phyloP scores from a whole-genome alignment of 1,139 yeast genomes.

The Scheffersomyces insectosa region DNA sequence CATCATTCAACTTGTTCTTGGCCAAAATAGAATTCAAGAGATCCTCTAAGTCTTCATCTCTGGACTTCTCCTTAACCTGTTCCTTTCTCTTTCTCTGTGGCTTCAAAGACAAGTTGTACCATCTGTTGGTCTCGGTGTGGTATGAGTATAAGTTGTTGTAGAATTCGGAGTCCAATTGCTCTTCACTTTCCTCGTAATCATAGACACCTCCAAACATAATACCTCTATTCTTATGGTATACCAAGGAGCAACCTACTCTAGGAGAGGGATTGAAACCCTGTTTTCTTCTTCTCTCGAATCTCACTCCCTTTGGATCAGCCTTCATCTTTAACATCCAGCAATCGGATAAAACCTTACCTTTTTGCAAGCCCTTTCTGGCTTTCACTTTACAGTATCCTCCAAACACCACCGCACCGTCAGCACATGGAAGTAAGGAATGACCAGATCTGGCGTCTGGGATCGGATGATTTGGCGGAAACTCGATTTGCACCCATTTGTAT shows the following conservation, averaged over 20 bases:
- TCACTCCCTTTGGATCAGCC: slow-evolving; percentile 70
- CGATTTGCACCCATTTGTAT: slow-evolving; percentile 89
- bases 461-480: slow-evolving; percentile 78
- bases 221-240: slow-evolving; percentile 88
- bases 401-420: slow-evolving; percentile 83
- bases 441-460: slow-evolving; percentile 94
- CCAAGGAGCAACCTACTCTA: slow-evolving; percentile 94
- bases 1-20: slow-evolving; percentile 66
- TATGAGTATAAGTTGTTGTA: slow-evolving; percentile 80
- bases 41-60: slow-evolving; percentile 84
- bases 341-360: slow-evolving; percentile 89
- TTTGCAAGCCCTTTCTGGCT: slow-evolving; percentile 84
- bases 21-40: slow-evolving; percentile 73
- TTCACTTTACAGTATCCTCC: slow-evolving; percentile 96
- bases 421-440: slow-evolving; percentile 78
- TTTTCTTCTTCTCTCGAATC: slow-evolving; percentile 88
- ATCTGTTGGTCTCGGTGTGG: slow-evolving; percentile 82
- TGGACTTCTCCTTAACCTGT: slow-evolving; percentile 46
- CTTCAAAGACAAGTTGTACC: slow-evolving; percentile 77
- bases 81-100: slow-evolving; percentile 56
- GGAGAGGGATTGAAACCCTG: slow-evolving; percentile 90
- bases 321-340: slow-evolving; percentile 90
- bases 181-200: slow-evolving; percentile 95
- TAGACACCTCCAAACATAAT: slow-evolving; percentile 93
- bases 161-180: slow-evolving; percentile 80